Evolutionary conservation across 116 monocot genomes (phyloP).

Genomic region (Trichopus zeylanicus): DNA sequence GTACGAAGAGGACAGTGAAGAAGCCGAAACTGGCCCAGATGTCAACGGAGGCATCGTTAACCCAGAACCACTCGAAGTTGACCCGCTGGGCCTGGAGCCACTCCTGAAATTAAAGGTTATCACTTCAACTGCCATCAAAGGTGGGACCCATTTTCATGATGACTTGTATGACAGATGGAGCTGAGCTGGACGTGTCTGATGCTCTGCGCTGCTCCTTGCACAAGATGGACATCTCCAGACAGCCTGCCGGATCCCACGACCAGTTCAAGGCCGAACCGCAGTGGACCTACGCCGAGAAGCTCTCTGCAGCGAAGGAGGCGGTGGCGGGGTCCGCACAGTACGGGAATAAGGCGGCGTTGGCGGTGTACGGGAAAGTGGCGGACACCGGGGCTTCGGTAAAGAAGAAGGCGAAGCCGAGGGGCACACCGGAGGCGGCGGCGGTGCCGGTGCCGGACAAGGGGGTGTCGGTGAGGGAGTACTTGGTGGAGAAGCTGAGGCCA

Average conservation of each 20-base stretch:
- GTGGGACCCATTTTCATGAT: too few relatives aligned
- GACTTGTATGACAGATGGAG: slow-evolving; percentile 6
- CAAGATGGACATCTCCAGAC: slow-evolving; percentile 21
- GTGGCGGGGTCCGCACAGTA: not conserved
- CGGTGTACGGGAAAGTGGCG: slow-evolving; percentile 16
- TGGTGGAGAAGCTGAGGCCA: slow-evolving; percentile 57
- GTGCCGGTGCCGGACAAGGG: slow-evolving; percentile 16
- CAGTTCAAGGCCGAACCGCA: too few relatives aligned
- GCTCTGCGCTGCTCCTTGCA: slow-evolving; percentile 13
- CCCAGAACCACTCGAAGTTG: not conserved
- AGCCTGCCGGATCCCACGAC: not conserved
- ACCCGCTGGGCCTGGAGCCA: not conserved
- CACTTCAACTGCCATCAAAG: too few relatives aligned
- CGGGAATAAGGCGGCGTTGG: not conserved
- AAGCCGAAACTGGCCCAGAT: slow-evolving; percentile 6
- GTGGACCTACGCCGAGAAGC: not conserved
- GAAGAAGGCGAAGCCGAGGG: not conserved
- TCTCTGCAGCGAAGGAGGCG: not conserved
- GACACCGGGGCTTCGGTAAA: slow-evolving; percentile 4
- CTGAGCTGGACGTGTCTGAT: slow-evolving; percentile 13
- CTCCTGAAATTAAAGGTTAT: too few relatives aligned
- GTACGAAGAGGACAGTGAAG: slow-evolving; percentile 20
- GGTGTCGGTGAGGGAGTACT: slow-evolving; percentile 32
- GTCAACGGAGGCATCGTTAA: slow-evolving; percentile 15
- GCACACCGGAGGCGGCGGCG: slow-evolving; percentile 10